These are phyloP conservation scores for Candida quercuum DNA, from an alignment of 805 yeast species.

Conservation along the genomic window DNA sequence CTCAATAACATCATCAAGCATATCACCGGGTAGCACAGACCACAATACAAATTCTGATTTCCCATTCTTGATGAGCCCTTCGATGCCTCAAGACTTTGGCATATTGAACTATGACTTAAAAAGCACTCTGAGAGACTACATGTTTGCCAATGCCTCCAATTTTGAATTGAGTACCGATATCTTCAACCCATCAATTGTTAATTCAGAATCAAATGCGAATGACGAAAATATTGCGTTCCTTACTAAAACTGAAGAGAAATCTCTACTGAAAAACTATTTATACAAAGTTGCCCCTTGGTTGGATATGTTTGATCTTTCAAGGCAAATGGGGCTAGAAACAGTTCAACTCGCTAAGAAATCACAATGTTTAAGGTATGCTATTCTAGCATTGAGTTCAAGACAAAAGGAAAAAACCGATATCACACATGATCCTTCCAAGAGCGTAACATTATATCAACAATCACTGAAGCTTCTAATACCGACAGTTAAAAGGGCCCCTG, in stretches of 20 bases:
- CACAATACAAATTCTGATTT: background rate
- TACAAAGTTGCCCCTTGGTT: slow-evolving; percentile 35
- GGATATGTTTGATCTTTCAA: slow-evolving; percentile 32
- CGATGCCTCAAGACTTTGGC: slow-evolving; percentile 11
- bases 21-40: background rate
- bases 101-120: slow-evolving; percentile 27
- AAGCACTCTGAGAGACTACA: slow-evolving; percentile 32
- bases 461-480: slow-evolving; percentile 30
- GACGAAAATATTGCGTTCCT: slow-evolving; percentile 14
- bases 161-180: slow-evolving; percentile 2
- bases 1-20: background rate
- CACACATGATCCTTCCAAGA: slow-evolving; percentile 22
- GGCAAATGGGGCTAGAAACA: slow-evolving; percentile 29
- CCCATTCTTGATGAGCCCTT: slow-evolving; percentile 5
- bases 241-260: slow-evolving; percentile 28
- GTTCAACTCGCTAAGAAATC: slow-evolving; percentile 36
- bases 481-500: slow-evolving; percentile 27
- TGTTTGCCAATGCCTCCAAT: slow-evolving; percentile 31
- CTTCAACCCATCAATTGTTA: background rate
- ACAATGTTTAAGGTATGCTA: slow-evolving; percentile 25
- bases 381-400: slow-evolving; percentile 29
- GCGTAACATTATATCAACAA: slow-evolving; percentile 28
- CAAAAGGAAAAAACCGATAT: slow-evolving; percentile 26
- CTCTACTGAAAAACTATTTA: slow-evolving; percentile 28
- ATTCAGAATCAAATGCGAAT: slow-evolving; percentile 1